Percentiles rank a stretch among this genome's conserved stretches.
Conservation (phyloP, 2,329 filamentous ascomycete species). For the Phialemoniopsis sp. region DNA sequence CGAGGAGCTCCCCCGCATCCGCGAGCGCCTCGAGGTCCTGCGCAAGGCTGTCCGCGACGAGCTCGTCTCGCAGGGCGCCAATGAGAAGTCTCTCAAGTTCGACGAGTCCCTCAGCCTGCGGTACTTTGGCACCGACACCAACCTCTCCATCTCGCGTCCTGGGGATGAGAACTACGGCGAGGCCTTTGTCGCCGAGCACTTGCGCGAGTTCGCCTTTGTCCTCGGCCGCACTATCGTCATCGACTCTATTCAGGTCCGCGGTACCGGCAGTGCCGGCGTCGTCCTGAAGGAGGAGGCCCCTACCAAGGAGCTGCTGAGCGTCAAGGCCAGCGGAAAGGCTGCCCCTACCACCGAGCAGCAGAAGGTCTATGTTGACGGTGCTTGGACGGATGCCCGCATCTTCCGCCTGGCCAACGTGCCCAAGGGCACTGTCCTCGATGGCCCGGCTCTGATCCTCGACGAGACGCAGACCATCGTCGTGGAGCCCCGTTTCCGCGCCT, state of each 20-base stretch:
- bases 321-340: slow-evolving; percentile 1
- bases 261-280: slow-evolving; percentile 16
- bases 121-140: slow-evolving; percentile 46
- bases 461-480: slow-evolving; percentile 24
- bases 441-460: slow-evolving; percentile 15
- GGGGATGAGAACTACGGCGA: slow-evolving; percentile 26
- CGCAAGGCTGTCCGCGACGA: slow-evolving; percentile 23
- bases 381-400: slow-evolving; percentile 18
- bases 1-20: slow-evolving; percentile 8
- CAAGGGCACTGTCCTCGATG: slow-evolving; percentile 8
- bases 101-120: slow-evolving; percentile 38
- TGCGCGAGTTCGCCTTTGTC: slow-evolving; percentile 35
- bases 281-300: slow-evolving; percentile 9
- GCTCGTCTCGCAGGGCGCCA: slow-evolving; percentile 13
- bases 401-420: slow-evolving; percentile 18
- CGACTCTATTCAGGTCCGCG: slow-evolving; percentile 29
- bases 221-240: slow-evolving; percentile 29
- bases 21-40: slow-evolving; percentile 13
- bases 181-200: slow-evolving; percentile 29
- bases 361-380: slow-evolving; percentile 20
- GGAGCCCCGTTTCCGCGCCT: slow-evolving; percentile 17
- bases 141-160: slow-evolving; percentile 37
- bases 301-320: slow-evolving; percentile 7
- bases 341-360: slow-evolving; percentile 11
- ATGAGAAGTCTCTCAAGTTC: slow-evolving; percentile 21